Percentiles rank a stretch among this genome's conserved stretches.
Evolutionary conservation across 768 basidiomycete species (phyloP).

Genomic region (Gelatoporia subvermispora): DNA sequence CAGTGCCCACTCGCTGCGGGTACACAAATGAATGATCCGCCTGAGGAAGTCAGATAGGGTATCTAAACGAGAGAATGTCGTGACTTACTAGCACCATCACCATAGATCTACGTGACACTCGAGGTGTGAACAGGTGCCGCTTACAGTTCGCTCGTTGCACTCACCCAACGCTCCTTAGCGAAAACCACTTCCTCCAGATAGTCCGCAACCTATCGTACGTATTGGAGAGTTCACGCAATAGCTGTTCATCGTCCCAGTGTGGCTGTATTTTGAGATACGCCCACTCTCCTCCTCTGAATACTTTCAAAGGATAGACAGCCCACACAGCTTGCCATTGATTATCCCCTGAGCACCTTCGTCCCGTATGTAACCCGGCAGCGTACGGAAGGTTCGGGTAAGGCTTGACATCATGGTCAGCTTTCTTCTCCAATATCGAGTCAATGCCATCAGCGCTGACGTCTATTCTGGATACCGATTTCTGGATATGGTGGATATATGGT

Average conservation of each 20-base stretch:
- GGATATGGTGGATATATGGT: too few relatives aligned
- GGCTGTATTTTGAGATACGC: background rate
- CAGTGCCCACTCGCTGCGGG: conserved; percentile 14
- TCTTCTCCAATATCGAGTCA: too few relatives aligned
- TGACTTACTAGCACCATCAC: conserved; percentile 15
- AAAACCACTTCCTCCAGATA: conserved; percentile 5
- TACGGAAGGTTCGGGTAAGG: background rate
- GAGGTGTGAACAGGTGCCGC: too few relatives aligned
- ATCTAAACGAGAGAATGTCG: background rate
- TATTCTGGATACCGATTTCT: too few relatives aligned
- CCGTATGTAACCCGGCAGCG: background rate
- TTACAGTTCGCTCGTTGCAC: background rate
- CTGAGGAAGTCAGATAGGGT: conserved; percentile 4
- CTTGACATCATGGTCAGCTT: background rate
- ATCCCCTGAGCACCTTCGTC: background rate
- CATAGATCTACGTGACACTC: conserved; percentile 9
- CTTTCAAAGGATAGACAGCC: background rate
- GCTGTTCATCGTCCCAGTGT: conserved; percentile 10
- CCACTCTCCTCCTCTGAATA: conserved; percentile 2
- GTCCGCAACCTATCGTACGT: conserved; percentile 5
- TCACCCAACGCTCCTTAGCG: conserved; percentile 5
- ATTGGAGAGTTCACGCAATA: conserved; percentile 3
- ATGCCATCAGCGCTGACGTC: too few relatives aligned
- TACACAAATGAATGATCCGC: conserved; percentile 16
- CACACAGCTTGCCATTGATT: background rate